Evolutionary conservation across 441 rosid genomes (phyloP).

Genomic region (Erysimum cheiri): DNA sequence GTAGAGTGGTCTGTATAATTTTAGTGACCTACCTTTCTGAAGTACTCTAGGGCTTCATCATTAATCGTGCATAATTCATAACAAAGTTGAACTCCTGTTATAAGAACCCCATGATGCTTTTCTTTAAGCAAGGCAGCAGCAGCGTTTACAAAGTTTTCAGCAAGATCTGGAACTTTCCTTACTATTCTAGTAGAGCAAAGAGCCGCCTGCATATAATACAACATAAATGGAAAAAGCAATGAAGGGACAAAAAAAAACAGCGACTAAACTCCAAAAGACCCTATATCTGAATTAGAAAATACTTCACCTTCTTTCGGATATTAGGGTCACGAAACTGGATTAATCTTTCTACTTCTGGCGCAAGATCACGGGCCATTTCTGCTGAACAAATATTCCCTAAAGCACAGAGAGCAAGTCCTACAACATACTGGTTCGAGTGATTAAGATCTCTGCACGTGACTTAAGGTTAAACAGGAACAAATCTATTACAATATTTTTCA

Average conservation of each 20-base stretch:
- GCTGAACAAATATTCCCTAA: conserved; percentile 99
- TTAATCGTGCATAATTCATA: conserved; percentile 88
- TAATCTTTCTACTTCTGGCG: conserved; percentile 97
- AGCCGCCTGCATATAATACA: conserved; percentile 74
- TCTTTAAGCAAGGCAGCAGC: conserved; percentile 90
- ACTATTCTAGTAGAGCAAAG: conserved; percentile 92
- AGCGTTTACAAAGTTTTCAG: conserved; percentile 94
- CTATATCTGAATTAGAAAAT: conserved; percentile 25
- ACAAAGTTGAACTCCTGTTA: conserved; percentile 97
- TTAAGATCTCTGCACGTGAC: conserved; percentile 87
- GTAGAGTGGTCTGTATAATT: conserved; percentile 22
- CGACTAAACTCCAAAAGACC: conserved; percentile 25
- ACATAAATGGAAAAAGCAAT: conserved; percentile 32
- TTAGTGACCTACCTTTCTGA: conserved; percentile 74
- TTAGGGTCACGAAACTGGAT: conserved; percentile 99
- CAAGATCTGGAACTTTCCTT: conserved; percentile 97
- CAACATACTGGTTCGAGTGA: conserved; percentile 94
- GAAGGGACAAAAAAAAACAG: conserved; percentile 20
- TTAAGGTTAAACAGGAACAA: conserved; percentile 62
- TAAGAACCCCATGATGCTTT: conserved; percentile 97
- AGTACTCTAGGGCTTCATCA: conserved; percentile 84
- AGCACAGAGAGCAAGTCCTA: conserved; percentile 99
- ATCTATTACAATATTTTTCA: not conserved
- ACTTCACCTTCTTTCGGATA: conserved; percentile 87
- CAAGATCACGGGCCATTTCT: conserved; percentile 99